phyloP scores from a whole-genome alignment of 1,284 basidiomycete species.

The Entoloma clypeatum region DNA sequence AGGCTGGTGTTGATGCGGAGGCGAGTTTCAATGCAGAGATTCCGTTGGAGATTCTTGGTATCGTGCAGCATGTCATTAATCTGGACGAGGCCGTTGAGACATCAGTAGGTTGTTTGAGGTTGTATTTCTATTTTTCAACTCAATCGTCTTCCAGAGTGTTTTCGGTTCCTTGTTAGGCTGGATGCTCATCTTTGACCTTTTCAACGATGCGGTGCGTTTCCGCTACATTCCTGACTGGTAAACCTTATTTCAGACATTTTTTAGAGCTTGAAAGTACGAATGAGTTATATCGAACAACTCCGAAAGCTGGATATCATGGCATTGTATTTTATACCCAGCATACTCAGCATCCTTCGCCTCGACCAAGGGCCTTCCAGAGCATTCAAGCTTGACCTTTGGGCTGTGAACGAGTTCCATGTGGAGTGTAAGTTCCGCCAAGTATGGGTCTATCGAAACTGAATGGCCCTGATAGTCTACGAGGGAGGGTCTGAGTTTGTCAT shows the following conservation, averaged over 20 bases:
- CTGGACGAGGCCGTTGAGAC: conserved; percentile 38
- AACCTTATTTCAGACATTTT: neutral
- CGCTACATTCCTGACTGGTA: neutral
- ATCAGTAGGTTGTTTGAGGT: conserved; percentile 18
- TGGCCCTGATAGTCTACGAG: conserved; percentile 51
- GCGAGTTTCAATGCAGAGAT: conserved; percentile 48
- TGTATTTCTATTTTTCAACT: conserved; percentile 15
- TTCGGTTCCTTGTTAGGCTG: conserved; percentile 80
- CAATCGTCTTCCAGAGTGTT: conserved; percentile 32
- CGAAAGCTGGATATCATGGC: conserved; percentile 66
- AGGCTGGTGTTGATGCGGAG: conserved; percentile 74
- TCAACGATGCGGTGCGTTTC: conserved; percentile 73
- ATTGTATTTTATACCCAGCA: conserved; percentile 67
- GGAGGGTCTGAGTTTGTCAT: conserved; percentile 53
- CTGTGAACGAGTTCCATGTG: conserved; percentile 83
- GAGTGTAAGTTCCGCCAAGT: conserved; percentile 53
- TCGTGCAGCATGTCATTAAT: conserved; percentile 50
- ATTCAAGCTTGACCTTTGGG: conserved; percentile 80
- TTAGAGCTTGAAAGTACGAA: conserved; percentile 78
- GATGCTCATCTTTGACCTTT: conserved; percentile 89
- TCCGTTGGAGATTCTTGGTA: conserved; percentile 62
- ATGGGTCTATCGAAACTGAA: conserved; percentile 4
- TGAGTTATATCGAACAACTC: conserved; percentile 83
- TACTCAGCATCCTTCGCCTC: conserved; percentile 69
- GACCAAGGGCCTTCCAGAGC: conserved; percentile 55